Conservation (phyloP, 2,329 filamentous ascomycete species). For the Aulographum hederae region DNA sequence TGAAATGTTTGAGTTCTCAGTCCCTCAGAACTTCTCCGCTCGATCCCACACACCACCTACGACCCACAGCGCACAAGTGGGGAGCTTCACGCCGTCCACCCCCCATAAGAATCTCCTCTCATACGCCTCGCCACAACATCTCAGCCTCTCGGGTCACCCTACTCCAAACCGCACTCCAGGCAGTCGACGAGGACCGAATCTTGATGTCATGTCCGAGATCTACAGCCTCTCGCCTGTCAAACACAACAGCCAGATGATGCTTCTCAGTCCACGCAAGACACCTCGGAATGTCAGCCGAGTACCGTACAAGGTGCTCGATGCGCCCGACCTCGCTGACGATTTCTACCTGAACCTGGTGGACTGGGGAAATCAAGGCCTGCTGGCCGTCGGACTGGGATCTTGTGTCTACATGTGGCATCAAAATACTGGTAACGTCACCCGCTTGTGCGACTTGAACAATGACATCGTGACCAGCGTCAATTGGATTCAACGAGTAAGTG, state of each 20-base stretch:
- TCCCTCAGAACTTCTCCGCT: constrained; percentile 47
- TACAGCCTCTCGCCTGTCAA: constrained; percentile 93
- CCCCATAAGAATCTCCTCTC: constrained; percentile 96
- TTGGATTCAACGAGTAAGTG: constrained; percentile 72
- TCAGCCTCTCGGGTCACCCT: constrained; percentile 54
- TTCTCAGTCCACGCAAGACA: constrained; percentile 75
- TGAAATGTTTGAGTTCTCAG: constrained; percentile 81
- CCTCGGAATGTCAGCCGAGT: constrained; percentile 87
- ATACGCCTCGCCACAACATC: constrained; percentile 44
- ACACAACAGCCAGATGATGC: constrained; percentile 80
- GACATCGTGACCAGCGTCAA: constrained; percentile 93
- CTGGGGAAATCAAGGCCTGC: constrained; percentile 87
- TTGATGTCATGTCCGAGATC: constrained; percentile 79
- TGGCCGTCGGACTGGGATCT: constrained; percentile 80
- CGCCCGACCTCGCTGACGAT: constrained; percentile 87
- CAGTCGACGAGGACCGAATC: constrained; percentile 69
- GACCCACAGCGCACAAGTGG: constrained; percentile 36
- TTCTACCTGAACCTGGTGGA: constrained; percentile 97
- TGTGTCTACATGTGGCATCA: constrained; percentile 99
- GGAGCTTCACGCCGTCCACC: constrained; percentile 68
- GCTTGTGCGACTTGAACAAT: constrained; percentile 79
- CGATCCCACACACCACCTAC: constrained; percentile 68
- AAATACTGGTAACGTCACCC: constrained; percentile 74
- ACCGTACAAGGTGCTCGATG: constrained; percentile 93
- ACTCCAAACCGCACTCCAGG: constrained; percentile 82